Evolutionary conservation across 2,329 filamentous ascomycete species (phyloP).

Genomic region (Neofusicoccum sp.): DNA sequence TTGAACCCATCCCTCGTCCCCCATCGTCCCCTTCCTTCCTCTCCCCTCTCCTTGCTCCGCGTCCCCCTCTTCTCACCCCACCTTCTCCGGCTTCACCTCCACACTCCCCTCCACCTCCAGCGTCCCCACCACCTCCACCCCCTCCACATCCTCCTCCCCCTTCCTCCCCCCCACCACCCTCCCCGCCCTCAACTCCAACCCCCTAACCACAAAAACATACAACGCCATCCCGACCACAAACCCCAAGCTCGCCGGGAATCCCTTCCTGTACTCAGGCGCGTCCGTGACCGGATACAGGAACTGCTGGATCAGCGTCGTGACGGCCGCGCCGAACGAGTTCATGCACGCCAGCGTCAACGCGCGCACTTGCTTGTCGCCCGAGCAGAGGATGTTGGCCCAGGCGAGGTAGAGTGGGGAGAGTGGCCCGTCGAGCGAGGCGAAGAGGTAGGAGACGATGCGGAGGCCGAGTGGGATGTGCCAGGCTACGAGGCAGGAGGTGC

Average conservation of each 20-base stretch:
- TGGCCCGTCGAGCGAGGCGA: constrained; percentile 40
- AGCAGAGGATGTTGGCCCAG: constrained; percentile 41
- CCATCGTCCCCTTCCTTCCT: no score
- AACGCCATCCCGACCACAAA: not conserved
- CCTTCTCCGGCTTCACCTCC: not conserved
- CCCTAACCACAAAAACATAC: constrained; percentile 5
- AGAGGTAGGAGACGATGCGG: constrained; percentile 39
- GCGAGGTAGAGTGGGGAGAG: constrained; percentile 40
- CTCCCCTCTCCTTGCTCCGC: no score
- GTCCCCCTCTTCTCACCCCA: no score
- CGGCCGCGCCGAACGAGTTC: constrained; percentile 33
- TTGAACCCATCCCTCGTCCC: no score
- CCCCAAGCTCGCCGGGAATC: not conserved
- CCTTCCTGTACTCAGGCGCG: not conserved
- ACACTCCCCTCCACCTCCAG: not conserved
- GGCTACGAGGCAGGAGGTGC: not conserved
- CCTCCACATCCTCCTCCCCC: not conserved
- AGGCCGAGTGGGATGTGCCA: constrained; percentile 27
- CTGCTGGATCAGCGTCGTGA: constrained; percentile 1
- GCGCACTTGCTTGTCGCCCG: constrained; percentile 38
- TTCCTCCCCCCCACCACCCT: not conserved
- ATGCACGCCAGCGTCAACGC: constrained; percentile 40
- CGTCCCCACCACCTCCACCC: not conserved
- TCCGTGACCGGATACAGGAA: constrained; percentile 1
- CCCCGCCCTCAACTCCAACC: not conserved